A percentile compares a stretch with the other conserved stretches of the same genome.
Conservation (phyloP, 257 asterid species). For the Scutellaria minor region DNA sequence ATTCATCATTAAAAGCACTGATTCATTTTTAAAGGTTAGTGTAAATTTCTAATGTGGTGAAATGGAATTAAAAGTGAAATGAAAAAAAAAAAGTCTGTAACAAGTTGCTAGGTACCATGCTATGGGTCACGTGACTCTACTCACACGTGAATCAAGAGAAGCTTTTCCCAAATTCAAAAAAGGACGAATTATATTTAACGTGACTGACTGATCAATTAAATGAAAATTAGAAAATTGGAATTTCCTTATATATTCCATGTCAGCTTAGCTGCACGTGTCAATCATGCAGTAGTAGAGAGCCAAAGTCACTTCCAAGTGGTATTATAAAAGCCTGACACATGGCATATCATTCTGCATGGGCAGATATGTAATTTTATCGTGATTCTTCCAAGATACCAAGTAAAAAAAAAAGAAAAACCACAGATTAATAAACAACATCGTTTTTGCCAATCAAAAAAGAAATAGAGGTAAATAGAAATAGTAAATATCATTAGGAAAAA, state of each 20-base stretch:
- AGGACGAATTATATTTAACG: neutral
- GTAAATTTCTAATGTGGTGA: neutral
- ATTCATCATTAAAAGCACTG: no score
- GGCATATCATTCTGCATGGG: neutral
- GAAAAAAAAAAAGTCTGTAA: neutral
- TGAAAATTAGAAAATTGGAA: neutral
- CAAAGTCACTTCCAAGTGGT: neutral
- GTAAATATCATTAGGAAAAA: no score
- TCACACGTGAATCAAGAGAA: slow-evolving; percentile 29
- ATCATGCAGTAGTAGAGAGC: slow-evolving; percentile 22
- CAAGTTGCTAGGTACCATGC: slow-evolving; percentile 3
- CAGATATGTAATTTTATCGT: no score
- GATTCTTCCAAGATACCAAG: no score
- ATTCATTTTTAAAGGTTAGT: no score
- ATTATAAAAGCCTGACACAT: neutral
- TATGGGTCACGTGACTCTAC: slow-evolving; percentile 18
- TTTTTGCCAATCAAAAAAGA: no score
- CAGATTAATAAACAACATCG: no score
- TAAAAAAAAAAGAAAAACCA: no score
- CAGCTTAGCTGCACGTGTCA: slow-evolving; percentile 31
- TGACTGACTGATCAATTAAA: slow-evolving; percentile 12
- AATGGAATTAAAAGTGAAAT: no score
- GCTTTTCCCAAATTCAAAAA: slow-evolving; percentile 1
- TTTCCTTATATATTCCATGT: slow-evolving; percentile 17
- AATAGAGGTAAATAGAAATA: no score